Evolutionary conservation across 2,329 filamentous ascomycete genomes (phyloP), one percentile per base, ranked within the genome.

Genomic region (Dactylellina parvicollis): DNA sequence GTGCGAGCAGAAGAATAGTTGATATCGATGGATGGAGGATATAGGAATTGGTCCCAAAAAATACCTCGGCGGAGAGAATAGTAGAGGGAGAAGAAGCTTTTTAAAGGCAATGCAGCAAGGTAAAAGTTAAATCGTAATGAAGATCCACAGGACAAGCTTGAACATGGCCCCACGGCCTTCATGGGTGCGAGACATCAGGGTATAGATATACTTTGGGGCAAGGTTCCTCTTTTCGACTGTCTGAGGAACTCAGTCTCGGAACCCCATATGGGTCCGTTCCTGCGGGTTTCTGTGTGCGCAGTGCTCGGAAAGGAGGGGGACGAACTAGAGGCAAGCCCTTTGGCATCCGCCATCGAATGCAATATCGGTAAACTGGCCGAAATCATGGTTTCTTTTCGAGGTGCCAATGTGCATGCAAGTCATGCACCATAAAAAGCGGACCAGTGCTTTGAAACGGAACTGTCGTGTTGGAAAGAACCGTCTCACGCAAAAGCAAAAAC

Each of bases 151-250:
- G 47, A 50, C 57, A 71, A 61, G 57, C 66, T 50, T 70, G 46
- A 34, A 49, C 56, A 50, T 30, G 34, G 50, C 56, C 59, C 59
- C 67, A 50, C 50, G 36, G 34, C 36, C 42, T n/a, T 54, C 60
- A 36, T 71, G 59, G 59, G 55, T 49, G 30, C 50, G 64, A 69
- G 64, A 69, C 46, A 61, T 69, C 55, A 61, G 67, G 67, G 67
- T 57, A 59, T 65, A 57, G 59, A 72, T 72, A 72, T 72, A 72
- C 67, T 65, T 72, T 71, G 54, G 28, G 54, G 67, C 59, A 72
- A 72, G 59, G 59, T 65, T 72, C 59, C 46, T 40, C 52, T n/a
- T n/a, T n/a, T 28, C 47, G 56, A 47, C 26, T 36, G 52, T 18
- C 16, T 60, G 52, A 57, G 24, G 42, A 34, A 56, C 34, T 65